Conservation (phyloP, 2,329 filamentous ascomycete genomes). For the Alternaria sp. region DNA sequence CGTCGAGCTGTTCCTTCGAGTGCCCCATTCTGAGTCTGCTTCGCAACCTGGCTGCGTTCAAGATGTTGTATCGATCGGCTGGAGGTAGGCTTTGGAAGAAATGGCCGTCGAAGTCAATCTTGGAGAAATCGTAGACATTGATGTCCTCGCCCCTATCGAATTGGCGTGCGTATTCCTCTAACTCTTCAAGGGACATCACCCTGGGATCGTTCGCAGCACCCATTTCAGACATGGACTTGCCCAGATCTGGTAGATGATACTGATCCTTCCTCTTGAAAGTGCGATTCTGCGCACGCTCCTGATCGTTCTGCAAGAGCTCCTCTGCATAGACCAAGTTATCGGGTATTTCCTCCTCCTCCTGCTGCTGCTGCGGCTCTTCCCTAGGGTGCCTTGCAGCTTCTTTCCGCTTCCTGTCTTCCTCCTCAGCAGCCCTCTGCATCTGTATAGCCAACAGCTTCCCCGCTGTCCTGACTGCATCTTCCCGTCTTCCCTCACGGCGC, state of each 20-base stretch:
- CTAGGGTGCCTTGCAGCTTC: conserved; percentile 52
- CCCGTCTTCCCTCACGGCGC: conserved; percentile 84
- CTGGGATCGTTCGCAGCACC: conserved; percentile 89
- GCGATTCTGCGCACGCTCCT: conserved; percentile 77
- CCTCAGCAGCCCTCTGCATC: conserved; percentile 89
- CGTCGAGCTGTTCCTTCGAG: conserved; percentile 93
- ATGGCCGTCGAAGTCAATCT: conserved; percentile 96
- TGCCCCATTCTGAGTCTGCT: conserved; percentile 94
- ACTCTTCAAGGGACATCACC: conserved; percentile 94
- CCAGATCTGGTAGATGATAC: conserved; percentile 91
- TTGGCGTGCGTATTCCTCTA: conserved; percentile 92
- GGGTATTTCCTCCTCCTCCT: conserved; percentile 75
- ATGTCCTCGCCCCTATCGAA: conserved; percentile 94
- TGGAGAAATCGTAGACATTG: conserved; percentile 88
- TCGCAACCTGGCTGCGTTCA: conserved; percentile 89
- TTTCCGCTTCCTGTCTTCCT: conserved; percentile 76
- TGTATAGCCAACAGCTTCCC: conserved; percentile 91
- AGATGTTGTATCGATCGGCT: conserved; percentile 93
- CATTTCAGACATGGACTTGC: conserved; percentile 82
- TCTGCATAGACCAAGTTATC: conserved; percentile 86
- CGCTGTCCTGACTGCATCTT: conserved; percentile 92
- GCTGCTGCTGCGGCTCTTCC: conserved; percentile 60
- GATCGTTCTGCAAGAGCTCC: conserved; percentile 76
- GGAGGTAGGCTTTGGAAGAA: conserved; percentile 94
- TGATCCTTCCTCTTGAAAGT: conserved; percentile 92